Base-by-base conservation (phyloP, 371 early-diverging fungal species). In the Blyttiomyces sp. region DNA sequence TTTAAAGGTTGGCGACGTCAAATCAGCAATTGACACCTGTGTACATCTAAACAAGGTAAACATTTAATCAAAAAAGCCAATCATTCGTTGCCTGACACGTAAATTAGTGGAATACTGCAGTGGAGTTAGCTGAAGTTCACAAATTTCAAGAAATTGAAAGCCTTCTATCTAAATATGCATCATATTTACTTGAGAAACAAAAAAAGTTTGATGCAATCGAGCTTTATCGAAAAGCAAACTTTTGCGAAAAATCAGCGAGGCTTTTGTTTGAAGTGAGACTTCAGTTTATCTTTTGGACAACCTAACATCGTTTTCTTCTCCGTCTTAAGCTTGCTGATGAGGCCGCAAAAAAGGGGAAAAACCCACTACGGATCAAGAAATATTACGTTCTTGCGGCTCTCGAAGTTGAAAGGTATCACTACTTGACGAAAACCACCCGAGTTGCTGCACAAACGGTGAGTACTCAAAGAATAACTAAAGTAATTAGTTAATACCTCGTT, bases 341-440 rank as follows among this genome's bases (percentile, higher is more conserved):
- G 16, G 72, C 70, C 1, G 55, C 72, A 0, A 66, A 74, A 36
- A 26, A 59, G 2, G 57, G 64, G 13, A 69, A 70, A 28, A 72
- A 59, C 34, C 75, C 77, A 1, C 19, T 80, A 1, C 52, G 42
- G 9, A 49, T 75, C 43, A 83, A 83, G 64, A 78, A 81, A 57
- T 57, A 80, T 53, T 80, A 71, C 63, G 80, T 83, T 0, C 55
- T 83, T 17, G 83, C 80, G 0, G 83, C 81, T 0, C 64, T 83
- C 2, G 82, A 83, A 52, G 75, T 81, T 3, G 81, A 80, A 52
- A 59, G 77, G 19, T 77, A 74, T 54, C 75, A 74, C 46, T 56
- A 66, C n/a, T 57, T 77, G 27, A 66, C 57, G 0, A 71, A 70
- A 31, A 19, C 57, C 19, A n/a, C n/a, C n/a, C n/a, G n/a, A n/a